Conservation (phyloP, 192 early-diverging fungal genomes). For the Mortierella alpina region DNA sequence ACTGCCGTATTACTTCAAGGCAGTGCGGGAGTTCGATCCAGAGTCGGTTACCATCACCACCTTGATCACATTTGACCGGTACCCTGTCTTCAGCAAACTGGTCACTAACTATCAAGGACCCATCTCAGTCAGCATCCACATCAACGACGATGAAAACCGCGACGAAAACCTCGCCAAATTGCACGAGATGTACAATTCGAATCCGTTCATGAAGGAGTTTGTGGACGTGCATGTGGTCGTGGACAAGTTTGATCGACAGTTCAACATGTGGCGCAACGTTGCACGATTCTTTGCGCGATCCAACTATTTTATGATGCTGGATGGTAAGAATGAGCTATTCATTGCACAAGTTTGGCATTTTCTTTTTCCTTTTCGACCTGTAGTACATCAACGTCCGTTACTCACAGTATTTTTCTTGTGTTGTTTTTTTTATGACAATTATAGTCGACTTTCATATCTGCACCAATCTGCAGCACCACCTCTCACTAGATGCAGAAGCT, state of each 20-base stretch:
- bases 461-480: conserved; percentile 58
- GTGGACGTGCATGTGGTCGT: conserved; percentile 68
- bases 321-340: conserved; percentile 26
- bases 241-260: conserved; percentile 68
- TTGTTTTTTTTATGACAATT: background rate
- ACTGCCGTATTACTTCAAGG: conserved; percentile 68
- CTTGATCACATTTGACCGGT: conserved; percentile 56
- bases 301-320: conserved; percentile 69
- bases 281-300: conserved; percentile 70
- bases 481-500: conserved; percentile 42
- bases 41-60: conserved; percentile 68
- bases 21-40: conserved; percentile 46
- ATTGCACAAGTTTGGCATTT: background rate
- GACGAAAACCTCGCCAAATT: conserved; percentile 57
- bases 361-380: background rate
- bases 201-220: conserved; percentile 57
- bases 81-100: conserved; percentile 54
- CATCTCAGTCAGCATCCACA: conserved; percentile 66
- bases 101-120: conserved; percentile 49
- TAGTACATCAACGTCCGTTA: background rate
- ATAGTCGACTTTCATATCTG: conserved; percentile 65
- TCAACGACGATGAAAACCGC: conserved; percentile 59
- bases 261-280: conserved; percentile 72
- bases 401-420: background rate
- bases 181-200: conserved; percentile 56